Conservation (phyloP, 495 filamentous ascomycete species). For the Xylaria sp. region DNA sequence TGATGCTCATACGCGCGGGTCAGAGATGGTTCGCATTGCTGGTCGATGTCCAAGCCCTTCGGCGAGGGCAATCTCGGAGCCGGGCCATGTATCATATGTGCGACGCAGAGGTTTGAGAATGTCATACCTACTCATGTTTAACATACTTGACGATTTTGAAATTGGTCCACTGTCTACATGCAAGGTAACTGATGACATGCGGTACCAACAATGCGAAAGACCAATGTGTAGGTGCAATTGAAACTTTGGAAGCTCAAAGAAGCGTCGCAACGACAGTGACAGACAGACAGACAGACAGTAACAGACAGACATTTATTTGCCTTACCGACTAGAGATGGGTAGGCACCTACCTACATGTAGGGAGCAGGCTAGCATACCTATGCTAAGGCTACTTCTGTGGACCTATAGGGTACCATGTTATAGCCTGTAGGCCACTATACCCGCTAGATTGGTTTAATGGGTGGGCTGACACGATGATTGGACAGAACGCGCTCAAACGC, state of each 20-base stretch:
- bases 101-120: slow-evolving; percentile 18
- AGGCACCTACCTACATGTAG: background rate
- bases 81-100: slow-evolving; percentile 7
- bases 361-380: no score
- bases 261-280: background rate
- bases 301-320: no score
- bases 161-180: background rate
- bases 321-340: no score
- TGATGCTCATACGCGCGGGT: background rate
- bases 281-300: no score
- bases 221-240: background rate
- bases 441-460: background rate
- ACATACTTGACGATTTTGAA: background rate
- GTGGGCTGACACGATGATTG: slow-evolving; percentile 3
- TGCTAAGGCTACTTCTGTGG: no score
- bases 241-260: background rate
- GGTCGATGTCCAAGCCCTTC: slow-evolving; percentile 4
- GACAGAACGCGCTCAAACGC: background rate
- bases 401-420: background rate
- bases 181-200: background rate
- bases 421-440: background rate
- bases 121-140: background rate
- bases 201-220: background rate
- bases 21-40: background rate
- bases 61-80: slow-evolving; percentile 13